Evolutionary conservation across 768 basidiomycete genomes (phyloP), one percentile per base, ranked within the genome.

Genomic region (Sistotremastrum suecicum): DNA sequence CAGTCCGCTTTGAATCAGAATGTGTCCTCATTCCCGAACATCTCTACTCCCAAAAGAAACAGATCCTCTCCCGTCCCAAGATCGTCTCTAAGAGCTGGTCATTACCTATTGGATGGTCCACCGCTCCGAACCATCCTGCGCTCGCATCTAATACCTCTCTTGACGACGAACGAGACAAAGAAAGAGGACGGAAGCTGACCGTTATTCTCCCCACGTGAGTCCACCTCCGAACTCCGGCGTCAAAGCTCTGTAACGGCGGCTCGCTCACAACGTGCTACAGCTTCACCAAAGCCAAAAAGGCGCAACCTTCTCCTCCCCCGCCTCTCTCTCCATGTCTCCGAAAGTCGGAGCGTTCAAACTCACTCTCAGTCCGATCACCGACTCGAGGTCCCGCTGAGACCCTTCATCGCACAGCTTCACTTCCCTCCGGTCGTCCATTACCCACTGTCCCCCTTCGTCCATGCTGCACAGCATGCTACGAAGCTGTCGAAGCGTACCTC

Each of bases 1-100:
- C 55, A 28, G 84, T 86, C 3, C 72, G 83, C 46, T 87, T 87
- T 61, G 75, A 86, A 65, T 65, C 67, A 44, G 71, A 80, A 54
- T 86, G 84, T 48, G 65, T 83, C 3, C 70, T 87, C 54, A 86
- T 87, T 46, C 83, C 83, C n/a, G 37, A 48, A 38, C 7, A 4
- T 5, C 74, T 80, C 43, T 57, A 54, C 10, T 53, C 55, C 1
- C 57, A 59, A 10, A 61, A 63, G 42, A 62, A 66, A 3, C 72
- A 67, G 44, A 33, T 42, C 3, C 9, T 10, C 34, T 35, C 31
- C 8, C 61, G 69, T 30, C 68, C 76, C 29, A 64, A 69, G 39
- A 62, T 82, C 41, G 57, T 78, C 52, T 76, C 76, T 30, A 83
- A 74, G 54, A 77, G 78, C 3, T 81, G 79, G 51, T 69, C 78